Percentiles rank a stretch among this genome's conserved stretches.
phyloP scores from a whole-genome alignment of 208 protist species.

The Entamoeba invadens region DNA sequence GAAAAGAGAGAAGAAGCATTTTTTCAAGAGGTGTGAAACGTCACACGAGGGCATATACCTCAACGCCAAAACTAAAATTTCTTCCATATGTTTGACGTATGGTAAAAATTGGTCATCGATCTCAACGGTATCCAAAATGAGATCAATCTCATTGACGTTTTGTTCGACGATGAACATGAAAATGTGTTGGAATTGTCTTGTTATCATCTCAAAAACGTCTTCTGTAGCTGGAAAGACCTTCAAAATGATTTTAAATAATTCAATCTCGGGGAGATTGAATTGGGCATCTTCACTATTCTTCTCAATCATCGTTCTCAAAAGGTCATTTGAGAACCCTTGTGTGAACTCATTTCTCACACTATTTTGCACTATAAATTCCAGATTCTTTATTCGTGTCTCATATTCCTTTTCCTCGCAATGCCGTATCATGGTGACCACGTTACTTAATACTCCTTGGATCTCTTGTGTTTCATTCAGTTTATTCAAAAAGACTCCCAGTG shows the following conservation, averaged over 20 bases:
- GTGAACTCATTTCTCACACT: neutral
- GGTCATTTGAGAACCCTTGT: neutral
- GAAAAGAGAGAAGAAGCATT: neutral
- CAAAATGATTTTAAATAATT: neutral
- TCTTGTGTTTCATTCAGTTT: neutral
- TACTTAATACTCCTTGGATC: neutral
- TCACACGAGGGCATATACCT: neutral
- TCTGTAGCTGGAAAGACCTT: neutral
- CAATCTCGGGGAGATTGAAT: neutral
- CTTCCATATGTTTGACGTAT: neutral
- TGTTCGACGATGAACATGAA: neutral
- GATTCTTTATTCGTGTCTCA: neutral
- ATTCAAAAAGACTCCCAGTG: neutral
- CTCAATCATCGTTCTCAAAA: neutral
- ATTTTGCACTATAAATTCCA: neutral
- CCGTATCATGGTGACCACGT: neutral
- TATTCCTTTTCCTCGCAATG: neutral
- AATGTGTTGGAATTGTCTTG: neutral
- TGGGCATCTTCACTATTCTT: neutral
- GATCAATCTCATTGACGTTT: neutral
- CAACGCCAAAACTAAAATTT: neutral
- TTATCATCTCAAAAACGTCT: neutral
- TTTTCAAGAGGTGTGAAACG: neutral
- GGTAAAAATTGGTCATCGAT: neutral
- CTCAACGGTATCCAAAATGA: neutral